These are phyloP conservation scores for Chenopodium album DNA, from an alignment of 148 eudicot genomes.

Conservation along the genomic window DNA sequence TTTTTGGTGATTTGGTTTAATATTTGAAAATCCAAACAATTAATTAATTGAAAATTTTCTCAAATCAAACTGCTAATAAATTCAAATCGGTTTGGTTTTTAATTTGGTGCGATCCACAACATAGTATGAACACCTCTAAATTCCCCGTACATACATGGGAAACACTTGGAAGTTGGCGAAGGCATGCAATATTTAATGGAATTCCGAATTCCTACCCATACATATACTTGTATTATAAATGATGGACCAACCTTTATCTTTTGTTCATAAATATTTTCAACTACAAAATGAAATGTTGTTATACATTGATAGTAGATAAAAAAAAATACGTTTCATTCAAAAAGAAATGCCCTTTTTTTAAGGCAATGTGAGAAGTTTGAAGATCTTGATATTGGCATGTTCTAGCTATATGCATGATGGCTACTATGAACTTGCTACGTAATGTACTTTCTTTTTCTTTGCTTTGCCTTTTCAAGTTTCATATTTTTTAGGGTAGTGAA, in stretches of 20 bases:
- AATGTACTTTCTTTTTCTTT: background rate
- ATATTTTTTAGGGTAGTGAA: background rate
- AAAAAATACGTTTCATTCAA: background rate
- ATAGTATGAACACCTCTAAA: no score
- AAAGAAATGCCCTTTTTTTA: constrained; percentile 4
- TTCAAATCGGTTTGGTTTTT: no score
- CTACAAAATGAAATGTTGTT: background rate
- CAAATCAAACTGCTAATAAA: no score
- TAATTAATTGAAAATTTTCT: no score
- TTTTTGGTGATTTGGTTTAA: no score
- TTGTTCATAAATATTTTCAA: background rate
- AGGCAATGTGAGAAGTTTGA: background rate
- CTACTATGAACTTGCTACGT: background rate
- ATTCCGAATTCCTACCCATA: no score
- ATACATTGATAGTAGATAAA: background rate
- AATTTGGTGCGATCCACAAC: no score
- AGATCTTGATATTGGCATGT: background rate
- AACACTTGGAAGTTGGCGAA: no score
- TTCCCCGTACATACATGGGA: no score
- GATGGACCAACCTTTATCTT: background rate
- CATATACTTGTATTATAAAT: background rate
- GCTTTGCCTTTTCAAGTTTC: background rate
- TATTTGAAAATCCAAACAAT: no score
- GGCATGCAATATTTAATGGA: no score
- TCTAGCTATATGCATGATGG: background rate